phyloP scores from a whole-genome alignment of 2,329 filamentous ascomycete species.

The Diaporthe citrichinensis region DNA sequence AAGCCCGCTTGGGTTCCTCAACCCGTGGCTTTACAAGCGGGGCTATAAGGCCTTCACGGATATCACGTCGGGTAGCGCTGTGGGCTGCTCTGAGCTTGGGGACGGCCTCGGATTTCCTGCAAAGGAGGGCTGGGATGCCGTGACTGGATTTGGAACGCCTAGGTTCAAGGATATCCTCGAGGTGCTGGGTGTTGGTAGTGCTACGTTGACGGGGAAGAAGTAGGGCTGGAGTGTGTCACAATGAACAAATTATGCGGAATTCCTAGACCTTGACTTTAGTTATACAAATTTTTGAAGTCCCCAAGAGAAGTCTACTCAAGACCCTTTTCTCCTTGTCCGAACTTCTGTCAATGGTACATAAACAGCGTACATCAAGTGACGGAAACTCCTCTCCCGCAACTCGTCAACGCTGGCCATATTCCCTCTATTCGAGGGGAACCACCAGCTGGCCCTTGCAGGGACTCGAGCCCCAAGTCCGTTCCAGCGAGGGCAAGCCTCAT shows the following conservation, averaged over 20 bases:
- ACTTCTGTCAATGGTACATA: background rate
- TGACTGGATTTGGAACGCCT: constrained; percentile 65
- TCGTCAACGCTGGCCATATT: too few relatives aligned
- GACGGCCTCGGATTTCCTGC: constrained; percentile 49
- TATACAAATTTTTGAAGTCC: background rate
- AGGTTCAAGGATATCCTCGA: constrained; percentile 43
- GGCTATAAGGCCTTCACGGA: constrained; percentile 58
- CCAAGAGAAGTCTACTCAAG: background rate
- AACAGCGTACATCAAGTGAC: background rate
- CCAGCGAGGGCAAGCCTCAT: background rate
- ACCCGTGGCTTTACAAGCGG: constrained; percentile 60
- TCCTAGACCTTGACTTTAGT: background rate
- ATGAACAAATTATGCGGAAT: too few relatives aligned
- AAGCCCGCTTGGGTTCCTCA: constrained; percentile 67
- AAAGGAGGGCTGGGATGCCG: constrained; percentile 60
- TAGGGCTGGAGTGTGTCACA: constrained; percentile 32
- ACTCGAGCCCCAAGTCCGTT: background rate
- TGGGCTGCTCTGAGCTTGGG: constrained; percentile 55
- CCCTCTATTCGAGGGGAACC: background rate
- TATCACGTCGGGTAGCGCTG: constrained; percentile 51
- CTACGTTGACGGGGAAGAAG: constrained; percentile 18
- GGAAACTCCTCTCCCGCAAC: background rate
- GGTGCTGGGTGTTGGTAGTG: constrained; percentile 26
- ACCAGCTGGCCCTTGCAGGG: background rate
- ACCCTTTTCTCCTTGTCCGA: background rate